These are phyloP conservation scores for Schwanniomyces occidentalis DNA, from an alignment of 805 yeast species.

Conservation along the genomic window DNA sequence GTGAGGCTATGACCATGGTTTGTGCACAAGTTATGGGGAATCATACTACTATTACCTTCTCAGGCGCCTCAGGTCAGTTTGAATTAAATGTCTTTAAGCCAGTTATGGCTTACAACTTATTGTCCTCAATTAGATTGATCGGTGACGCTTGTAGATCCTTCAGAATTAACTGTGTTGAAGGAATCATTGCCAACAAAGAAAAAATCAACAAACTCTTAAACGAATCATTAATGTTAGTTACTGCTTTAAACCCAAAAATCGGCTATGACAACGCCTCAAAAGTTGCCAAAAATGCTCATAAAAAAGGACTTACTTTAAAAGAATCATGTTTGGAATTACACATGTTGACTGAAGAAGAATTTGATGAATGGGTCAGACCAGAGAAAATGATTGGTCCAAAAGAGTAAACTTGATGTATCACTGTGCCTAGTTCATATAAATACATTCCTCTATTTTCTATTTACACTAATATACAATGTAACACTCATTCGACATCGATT, in stretches of 20 bases:
- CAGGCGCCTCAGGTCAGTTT: conserved; percentile 42
- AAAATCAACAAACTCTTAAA: conserved; percentile 37
- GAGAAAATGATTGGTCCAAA: conserved; percentile 42
- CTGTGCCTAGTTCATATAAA: too few species aligned
- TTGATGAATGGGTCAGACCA: conserved; percentile 41
- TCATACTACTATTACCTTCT: conserved; percentile 38
- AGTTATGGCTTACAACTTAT: conserved; percentile 37
- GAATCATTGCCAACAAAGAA: conserved; percentile 36
- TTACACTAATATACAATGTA: conserved; percentile 2
- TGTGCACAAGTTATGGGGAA: conserved; percentile 42
- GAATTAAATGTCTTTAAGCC: conserved; percentile 44
- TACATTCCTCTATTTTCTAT: too few species aligned
- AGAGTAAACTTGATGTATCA: too few species aligned
- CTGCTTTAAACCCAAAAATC: conserved; percentile 41
- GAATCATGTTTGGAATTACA: conserved; percentile 38
- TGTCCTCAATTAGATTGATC: conserved; percentile 34
- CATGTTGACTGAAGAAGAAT: conserved; percentile 33
- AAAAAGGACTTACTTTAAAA: conserved; percentile 40
- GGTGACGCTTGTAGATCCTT: conserved; percentile 36
- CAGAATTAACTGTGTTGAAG: conserved; percentile 39
- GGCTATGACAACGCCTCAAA: conserved; percentile 42
- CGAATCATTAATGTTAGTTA: conserved; percentile 42
- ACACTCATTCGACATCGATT: not conserved
- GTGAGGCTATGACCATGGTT: conserved; percentile 43
- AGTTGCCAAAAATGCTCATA: conserved; percentile 43